A percentile compares a stretch with the other conserved stretches of the same genome.
Conservation (phyloP, 352 stramenopile species). For the Phytophthora pluvialis region DNA sequence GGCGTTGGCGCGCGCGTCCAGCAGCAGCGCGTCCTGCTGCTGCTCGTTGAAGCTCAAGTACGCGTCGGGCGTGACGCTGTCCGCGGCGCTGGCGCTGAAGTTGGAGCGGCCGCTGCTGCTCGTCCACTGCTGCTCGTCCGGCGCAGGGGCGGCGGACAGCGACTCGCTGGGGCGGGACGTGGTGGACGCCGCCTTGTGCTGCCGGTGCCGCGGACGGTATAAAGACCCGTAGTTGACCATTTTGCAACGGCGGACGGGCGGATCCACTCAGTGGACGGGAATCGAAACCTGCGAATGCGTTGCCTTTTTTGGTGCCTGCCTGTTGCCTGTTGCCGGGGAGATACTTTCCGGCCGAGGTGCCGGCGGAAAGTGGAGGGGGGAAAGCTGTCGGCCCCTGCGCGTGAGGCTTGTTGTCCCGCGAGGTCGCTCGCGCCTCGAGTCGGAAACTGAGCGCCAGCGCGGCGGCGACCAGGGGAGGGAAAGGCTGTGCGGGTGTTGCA, state of each 20-base stretch:
- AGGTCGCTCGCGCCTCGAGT: conserved; percentile 36
- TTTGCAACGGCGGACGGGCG: conserved; percentile 1
- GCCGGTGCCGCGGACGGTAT: conserved; percentile 34
- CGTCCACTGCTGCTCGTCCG: conserved; percentile 25
- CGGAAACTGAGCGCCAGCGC: conserved; percentile 41
- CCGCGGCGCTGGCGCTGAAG: conserved; percentile 8
- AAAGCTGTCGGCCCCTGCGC: background rate
- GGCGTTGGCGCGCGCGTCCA: conserved; percentile 57
- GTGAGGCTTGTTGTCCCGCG: background rate
- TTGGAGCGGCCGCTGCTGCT: conserved; percentile 28
- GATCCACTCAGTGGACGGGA: conserved; percentile 34
- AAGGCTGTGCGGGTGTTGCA: conserved; percentile 30
- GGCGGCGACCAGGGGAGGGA: conserved; percentile 19
- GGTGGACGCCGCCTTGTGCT: conserved; percentile 31
- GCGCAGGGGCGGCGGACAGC: background rate
- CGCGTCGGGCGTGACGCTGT: conserved; percentile 32
- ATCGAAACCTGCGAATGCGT: conserved; percentile 17
- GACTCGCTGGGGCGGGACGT: background rate
- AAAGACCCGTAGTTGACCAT: conserved; percentile 50
- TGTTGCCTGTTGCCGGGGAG: conserved; percentile 10
- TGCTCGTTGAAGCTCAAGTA: conserved; percentile 65
- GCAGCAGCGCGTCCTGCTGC: conserved; percentile 56
- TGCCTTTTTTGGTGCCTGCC: background rate
- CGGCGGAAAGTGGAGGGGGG: conserved; percentile 14
- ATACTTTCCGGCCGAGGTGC: conserved; percentile 17